phyloP scores from a whole-genome alignment of 2,329 filamentous ascomycete genomes.

The Apiospora aurea region DNA sequence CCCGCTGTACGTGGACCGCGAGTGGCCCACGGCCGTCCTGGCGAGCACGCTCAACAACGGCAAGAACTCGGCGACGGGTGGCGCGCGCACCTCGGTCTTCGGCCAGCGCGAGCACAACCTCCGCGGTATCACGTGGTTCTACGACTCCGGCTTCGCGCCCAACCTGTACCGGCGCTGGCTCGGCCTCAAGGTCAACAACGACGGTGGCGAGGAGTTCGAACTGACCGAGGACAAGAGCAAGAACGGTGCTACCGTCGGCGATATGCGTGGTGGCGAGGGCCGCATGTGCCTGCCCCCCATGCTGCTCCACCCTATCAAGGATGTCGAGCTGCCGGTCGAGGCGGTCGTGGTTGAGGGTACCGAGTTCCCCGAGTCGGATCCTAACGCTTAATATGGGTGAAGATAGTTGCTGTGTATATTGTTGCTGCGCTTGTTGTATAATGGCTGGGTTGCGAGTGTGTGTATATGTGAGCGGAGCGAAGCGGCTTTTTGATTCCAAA shows the following conservation, averaged over 20 bases:
- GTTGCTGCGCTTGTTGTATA: neutral
- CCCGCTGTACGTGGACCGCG: slow-evolving; percentile 84
- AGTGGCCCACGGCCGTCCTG: slow-evolving; percentile 83
- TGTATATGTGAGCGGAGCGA: neutral
- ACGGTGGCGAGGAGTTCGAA: slow-evolving; percentile 81
- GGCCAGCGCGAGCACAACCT: slow-evolving; percentile 91
- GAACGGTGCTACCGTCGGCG: slow-evolving; percentile 54
- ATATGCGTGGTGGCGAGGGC: slow-evolving; percentile 74
- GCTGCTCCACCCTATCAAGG: slow-evolving; percentile 88
- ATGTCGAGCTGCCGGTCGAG: slow-evolving; percentile 71
- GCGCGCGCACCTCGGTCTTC: slow-evolving; percentile 74
- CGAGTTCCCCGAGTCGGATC: slow-evolving; percentile 58
- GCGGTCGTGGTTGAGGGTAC: slow-evolving; percentile 57
- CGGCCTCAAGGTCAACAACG: slow-evolving; percentile 79
- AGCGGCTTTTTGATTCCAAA: slow-evolving; percentile 2
- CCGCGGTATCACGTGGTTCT: slow-evolving; percentile 88
- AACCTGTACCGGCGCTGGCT: slow-evolving; percentile 88
- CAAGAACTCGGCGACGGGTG: slow-evolving; percentile 76
- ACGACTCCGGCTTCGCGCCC: slow-evolving; percentile 81
- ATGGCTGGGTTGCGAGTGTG: neutral
- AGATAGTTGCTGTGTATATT: neutral
- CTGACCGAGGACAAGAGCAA: slow-evolving; percentile 60
- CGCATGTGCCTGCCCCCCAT: slow-evolving; percentile 92
- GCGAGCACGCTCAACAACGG: slow-evolving; percentile 83
- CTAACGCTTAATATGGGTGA: slow-evolving; percentile 33